Evolutionary conservation across 2,329 filamentous ascomycete species (phyloP).

Genomic region (Colletotrichum sp.): DNA sequence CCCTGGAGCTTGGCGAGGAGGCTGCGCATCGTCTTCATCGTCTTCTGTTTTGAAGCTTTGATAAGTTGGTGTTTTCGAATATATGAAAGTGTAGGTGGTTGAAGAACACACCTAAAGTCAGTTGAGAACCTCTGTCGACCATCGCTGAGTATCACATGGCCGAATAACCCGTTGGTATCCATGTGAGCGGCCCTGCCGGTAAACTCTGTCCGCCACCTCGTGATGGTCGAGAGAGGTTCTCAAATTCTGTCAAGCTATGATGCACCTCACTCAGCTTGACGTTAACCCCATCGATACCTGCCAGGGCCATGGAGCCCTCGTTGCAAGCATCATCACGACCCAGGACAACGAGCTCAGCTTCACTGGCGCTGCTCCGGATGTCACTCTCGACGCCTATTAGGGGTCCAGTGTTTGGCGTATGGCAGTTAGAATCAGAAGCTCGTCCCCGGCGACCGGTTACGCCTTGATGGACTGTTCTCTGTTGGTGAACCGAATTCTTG

Average conservation of each 20-base stretch:
- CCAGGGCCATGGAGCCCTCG: conserved; percentile 48
- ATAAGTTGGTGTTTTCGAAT: accelerated
- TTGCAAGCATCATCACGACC: conserved; percentile 50
- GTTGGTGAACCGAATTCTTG: too few relatives aligned
- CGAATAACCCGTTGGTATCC: background rate
- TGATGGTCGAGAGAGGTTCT: too few relatives aligned
- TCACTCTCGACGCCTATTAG: conserved; percentile 43
- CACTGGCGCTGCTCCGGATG: conserved; percentile 44
- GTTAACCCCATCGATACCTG: conserved; percentile 43
- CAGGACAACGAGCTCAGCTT: conserved; percentile 40
- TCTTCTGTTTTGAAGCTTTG: background rate
- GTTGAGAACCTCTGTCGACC: background rate
- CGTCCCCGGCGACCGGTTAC: too few relatives aligned
- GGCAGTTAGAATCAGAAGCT: too few relatives aligned
- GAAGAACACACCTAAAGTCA: accelerated
- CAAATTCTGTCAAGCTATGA: conserved; percentile 19
- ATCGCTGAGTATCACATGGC: accelerated
- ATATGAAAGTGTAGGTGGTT: accelerated
- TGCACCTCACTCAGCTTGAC: conserved; percentile 34
- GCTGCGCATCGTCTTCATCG: background rate
- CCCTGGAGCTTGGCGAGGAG: background rate
- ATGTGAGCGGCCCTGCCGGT: background rate
- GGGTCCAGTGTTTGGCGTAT: background rate
- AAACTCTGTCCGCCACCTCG: background rate
- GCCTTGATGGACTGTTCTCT: too few relatives aligned